Base-by-base conservation (phyloP, 371 early-diverging fungal species). In the Mucor circinelloides region DNA sequence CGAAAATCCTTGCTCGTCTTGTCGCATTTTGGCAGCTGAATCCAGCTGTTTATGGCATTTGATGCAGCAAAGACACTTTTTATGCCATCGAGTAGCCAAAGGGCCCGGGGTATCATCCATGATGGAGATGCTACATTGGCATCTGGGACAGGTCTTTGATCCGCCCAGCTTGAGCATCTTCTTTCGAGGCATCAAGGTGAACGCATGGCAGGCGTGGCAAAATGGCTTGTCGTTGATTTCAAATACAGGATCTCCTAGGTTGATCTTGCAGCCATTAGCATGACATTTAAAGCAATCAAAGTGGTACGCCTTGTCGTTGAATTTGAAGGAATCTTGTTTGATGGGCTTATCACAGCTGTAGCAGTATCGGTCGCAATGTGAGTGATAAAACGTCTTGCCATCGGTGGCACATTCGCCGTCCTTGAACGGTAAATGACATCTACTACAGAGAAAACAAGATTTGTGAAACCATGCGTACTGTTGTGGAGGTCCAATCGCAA, bases 371-470 rank as follows among this genome's bases (percentile, higher is more conserved):
- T 58, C 48, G 71, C 85, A 85, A 19, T 76, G 62, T 3, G 81
- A 72, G 63, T 88, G 89, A 60, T 85, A 87, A 13, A 85, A 78
- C 12, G 70, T 57, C 0, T 79, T 75, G 58, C 78, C 73, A 44
- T 84, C 81, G 3, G 81, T 69, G 19, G 82, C 79, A 64, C 83
- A 84, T 64, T 84, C 77, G 3, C 87, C 86, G 55, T 90, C 86
- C 15, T 87, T 89, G 60, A 92, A 91, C 27, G 83, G 79, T 44
- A 78, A 79, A 19, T 77, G 76, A 68, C 93, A 92, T 21, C 86
- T 89, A 13, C 86, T 78, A 56, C 93, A 92, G 0, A 84, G 76
- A 58, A 92, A 87, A 68, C 93, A 92, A 9, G 83, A 75, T n/a
- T 87, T 86, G 68, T 92, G 93, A 62, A 85, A 78, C 75, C 78